Base-by-base conservation (phyloP, 495 filamentous ascomycete species). In the Aspergillus carlsbadensis region DNA sequence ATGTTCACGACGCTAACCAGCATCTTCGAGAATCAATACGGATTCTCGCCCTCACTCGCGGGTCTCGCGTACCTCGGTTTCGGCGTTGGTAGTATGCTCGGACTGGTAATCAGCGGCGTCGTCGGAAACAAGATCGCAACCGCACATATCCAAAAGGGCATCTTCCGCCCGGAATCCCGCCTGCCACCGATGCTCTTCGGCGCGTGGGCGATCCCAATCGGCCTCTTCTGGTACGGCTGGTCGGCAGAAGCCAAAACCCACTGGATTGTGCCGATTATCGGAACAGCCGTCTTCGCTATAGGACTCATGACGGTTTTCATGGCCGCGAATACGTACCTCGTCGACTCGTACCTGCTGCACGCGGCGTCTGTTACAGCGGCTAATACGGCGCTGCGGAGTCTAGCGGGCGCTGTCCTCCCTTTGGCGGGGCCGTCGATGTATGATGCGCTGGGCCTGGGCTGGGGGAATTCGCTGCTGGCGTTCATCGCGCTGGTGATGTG, bases 141-240 rank as follows among this genome's bases (percentile, higher is more conserved):
- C 5, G 22, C 36, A 0, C 60, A 67, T 35, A 36, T 50, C 1
- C 46, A 50, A 0, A 31, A 34, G 1, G 68, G 68, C 7, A 61
- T 57, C 22, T 65, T 69, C 47, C 55, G 40, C 0, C 69, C 70
- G 0, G 70, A 73, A 21, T 70, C 59, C 0, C 67, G 70, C 17
- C 62, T 73, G 0, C 83, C 81, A 0, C 75, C 86, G 18, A 84
- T 86, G 74, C 49, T 84, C 14, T 76, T 81, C 1, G 81, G 81
- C 7, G 75, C 78, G 0, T 52, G 85, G 24, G 58, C 85, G 1
- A 71, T 86, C 10, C 86, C 87, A 0, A 60, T 85, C 20, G 78
- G 78, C 2, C 66, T 90, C 21, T 90, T 92, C 69, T 90, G 87
- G 87, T 77, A 87, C 14, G 89, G 85, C 22, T 91, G 86, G 85